These are phyloP conservation scores for Fusarium devonianum DNA, from an alignment of 2,329 filamentous ascomycete genomes.

Conservation along the genomic window DNA sequence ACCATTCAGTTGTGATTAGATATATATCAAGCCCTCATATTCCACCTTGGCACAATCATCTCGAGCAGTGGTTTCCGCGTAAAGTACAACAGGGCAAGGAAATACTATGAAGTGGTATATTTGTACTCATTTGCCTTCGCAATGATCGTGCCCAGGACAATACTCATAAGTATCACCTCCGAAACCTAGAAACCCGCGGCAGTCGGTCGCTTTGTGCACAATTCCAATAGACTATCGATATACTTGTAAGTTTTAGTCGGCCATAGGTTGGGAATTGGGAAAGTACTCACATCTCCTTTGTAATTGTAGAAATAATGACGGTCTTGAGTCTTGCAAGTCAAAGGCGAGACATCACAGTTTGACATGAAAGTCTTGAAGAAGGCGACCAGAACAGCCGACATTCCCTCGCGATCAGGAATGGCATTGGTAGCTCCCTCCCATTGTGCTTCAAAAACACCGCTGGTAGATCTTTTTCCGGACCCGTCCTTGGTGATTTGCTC, in stretches of 20 bases:
- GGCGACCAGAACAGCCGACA: background rate
- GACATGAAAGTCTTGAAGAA: background rate
- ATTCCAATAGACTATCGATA: background rate
- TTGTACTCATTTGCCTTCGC: background rate
- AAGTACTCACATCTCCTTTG: constrained; percentile 3
- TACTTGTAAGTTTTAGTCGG: background rate
- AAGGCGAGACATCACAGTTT: background rate
- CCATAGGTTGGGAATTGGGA: background rate
- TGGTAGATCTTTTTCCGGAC: background rate
- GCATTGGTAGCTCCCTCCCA: constrained; percentile 1
- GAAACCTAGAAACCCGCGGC: background rate
- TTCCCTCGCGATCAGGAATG: background rate
- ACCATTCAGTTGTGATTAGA: too few species aligned
- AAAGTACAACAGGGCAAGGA: too few species aligned
- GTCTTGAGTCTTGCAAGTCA: background rate
- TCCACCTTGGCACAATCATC: too few species aligned
- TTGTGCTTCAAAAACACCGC: background rate
- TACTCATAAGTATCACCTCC: background rate
- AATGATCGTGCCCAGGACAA: constrained; percentile 2
- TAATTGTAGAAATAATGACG: constrained; percentile 12
- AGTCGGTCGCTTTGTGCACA: constrained; percentile 5
- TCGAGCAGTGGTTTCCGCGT: too few species aligned
- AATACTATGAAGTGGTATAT: too few species aligned
- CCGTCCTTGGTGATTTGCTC: constrained; percentile 15
- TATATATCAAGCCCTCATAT: too few species aligned